Evolutionary conservation across 2,329 filamentous ascomycete genomes (phyloP).

Genomic region (Penicillium digitatum): DNA sequence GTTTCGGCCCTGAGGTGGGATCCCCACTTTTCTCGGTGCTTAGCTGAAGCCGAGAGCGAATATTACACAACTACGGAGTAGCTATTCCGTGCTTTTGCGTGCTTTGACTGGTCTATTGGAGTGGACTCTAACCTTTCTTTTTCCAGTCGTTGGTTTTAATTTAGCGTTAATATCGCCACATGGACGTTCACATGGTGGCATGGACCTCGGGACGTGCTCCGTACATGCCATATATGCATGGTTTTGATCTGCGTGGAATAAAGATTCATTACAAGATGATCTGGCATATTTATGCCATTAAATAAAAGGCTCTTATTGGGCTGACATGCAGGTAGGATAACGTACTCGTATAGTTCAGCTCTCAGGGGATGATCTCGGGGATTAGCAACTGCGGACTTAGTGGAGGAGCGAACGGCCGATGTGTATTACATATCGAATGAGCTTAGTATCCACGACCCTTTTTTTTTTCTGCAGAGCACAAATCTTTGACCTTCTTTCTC

Average conservation of each 20-base stretch:
- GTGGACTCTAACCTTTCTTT: too few relatives aligned
- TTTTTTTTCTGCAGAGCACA: background rate
- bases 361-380: background rate
- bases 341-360: background rate
- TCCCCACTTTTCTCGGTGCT: background rate
- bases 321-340: background rate
- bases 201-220: too few relatives aligned
- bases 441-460: background rate
- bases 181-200: background rate
- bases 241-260: too few relatives aligned
- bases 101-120: background rate
- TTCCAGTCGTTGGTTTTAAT: background rate
- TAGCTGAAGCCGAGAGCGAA: background rate
- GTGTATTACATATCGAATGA: background rate
- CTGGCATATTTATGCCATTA: background rate
- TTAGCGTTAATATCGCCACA: background rate
- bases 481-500: background rate
- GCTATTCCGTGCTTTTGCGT: background rate
- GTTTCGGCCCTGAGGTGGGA: background rate
- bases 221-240: background rate
- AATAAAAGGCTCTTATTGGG: background rate
- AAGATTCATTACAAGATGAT: too few relatives aligned
- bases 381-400: background rate
- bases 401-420: background rate
- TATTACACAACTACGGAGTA: background rate